Evolutionary conservation across 1,284 basidiomycete genomes (phyloP), one percentile per base, ranked within the genome.

Genomic region (Puccinia coronata): DNA sequence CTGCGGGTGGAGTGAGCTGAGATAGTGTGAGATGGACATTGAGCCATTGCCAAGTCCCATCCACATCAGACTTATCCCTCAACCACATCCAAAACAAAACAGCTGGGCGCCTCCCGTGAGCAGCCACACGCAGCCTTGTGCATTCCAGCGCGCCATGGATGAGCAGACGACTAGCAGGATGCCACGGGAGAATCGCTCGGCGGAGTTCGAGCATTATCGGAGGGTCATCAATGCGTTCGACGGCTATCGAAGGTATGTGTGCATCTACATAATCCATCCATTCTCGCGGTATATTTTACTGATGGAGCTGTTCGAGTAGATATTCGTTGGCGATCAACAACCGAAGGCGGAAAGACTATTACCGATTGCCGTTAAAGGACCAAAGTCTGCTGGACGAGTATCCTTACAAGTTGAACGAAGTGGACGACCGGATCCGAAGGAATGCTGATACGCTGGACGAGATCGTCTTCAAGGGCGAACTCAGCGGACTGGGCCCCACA

Each of bases 191-290:
- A n/a, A n/a, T n/a, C n/a, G n/a, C n/a, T n/a, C 51, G 28, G 49
- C 63, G 6, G 77, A 80, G 69, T 20, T 25, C 36, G 28, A n/a
- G 16, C 55, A 80, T 41, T 80, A 59, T 20, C 65, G 53, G n/a
- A 80, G 65, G 43, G 47, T 80, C 39, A 57, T 80, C 69, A 59
- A 72, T 25, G 67, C 77, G 6, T 80, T 80, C 57, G 77, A 80
- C 31, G 53, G 72, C 20, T 80, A 80, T 59, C 51, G 77, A 9
- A 71, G 77, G 77, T 43, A 43, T 43, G 43, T 80, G 25, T 47
- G 9, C 61, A 25, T 23, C 49, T 28, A 12, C 25, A 14, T 20
- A 63, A 63, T 39, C 43, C 61, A 39, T n/a, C 39, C 9, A 39
- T 34, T 23, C 61, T 43, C 53, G 9, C 28, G 39, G 20, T 41